A percentile compares a stretch with the other conserved stretches of the same genome.
phyloP scores from a whole-genome alignment of 768 basidiomycete species.

The Collybia sp. region DNA sequence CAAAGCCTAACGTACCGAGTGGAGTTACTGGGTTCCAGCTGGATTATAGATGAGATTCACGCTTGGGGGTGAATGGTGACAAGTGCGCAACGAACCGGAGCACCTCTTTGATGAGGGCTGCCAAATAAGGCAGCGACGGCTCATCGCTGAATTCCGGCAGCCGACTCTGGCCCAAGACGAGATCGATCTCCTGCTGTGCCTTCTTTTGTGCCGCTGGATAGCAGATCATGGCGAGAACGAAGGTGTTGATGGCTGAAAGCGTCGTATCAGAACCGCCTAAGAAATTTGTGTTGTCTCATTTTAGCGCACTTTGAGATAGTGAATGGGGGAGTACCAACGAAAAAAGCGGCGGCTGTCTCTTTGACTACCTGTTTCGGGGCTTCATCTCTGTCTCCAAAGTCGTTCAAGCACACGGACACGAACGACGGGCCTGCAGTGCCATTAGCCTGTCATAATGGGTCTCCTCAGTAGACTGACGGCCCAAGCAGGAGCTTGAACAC shows the following conservation, averaged over 20 bases:
- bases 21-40: too few species aligned
- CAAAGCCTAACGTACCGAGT: too few species aligned
- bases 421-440: slow-evolving; percentile 17
- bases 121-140: slow-evolving; percentile 29
- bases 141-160: slow-evolving; percentile 34
- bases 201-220: slow-evolving; percentile 13
- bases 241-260: slow-evolving; percentile 8
- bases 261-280: background rate
- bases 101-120: slow-evolving; percentile 33
- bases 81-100: too few species aligned
- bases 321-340: slow-evolving; percentile 11
- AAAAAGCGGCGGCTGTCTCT: slow-evolving; percentile 18
- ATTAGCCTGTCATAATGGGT: slow-evolving; percentile 7
- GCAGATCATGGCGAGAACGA: slow-evolving; percentile 15
- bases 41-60: too few species aligned
- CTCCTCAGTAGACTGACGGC: background rate
- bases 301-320: too few species aligned
- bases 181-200: slow-evolving; percentile 35
- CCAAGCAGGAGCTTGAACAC: background rate
- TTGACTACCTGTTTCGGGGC: slow-evolving; percentile 12
- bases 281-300: too few species aligned
- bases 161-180: slow-evolving; percentile 27
- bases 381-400: slow-evolving; percentile 9
- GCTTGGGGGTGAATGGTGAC: too few species aligned
- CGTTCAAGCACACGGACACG: slow-evolving; percentile 11